Base-by-base conservation (phyloP, 2,329 filamentous ascomycete species). In the Aspergillus pseudotamarii region DNA sequence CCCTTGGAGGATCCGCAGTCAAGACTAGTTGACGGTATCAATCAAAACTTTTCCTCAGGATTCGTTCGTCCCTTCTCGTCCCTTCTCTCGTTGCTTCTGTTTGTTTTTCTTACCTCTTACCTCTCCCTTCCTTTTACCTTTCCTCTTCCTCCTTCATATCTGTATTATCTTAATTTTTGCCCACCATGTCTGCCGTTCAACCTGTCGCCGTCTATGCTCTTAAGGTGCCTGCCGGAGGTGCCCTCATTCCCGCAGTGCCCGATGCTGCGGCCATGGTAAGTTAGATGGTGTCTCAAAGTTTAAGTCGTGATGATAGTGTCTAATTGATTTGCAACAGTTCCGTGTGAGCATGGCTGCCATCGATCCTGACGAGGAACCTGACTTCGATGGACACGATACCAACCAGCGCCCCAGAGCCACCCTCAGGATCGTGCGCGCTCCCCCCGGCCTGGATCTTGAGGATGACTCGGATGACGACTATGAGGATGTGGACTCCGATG, bases 321-420 rank as follows among this genome's bases (percentile, higher is more conserved):
- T 41, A 5, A 28, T 36, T 57, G 4, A 16, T 26, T 2, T 48
- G 32, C 41, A 16, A 50, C 74, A 97, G 94, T 96, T 97, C 83
- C 93, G 93, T 78, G 93, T 99, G 76, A 98, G 94, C 74, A 99
- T 99, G 95, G 95, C 96, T 74, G 95, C 95, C 69, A 90, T 99
- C 78, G 94, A 99, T 78, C 95, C 95, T 63, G 93, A 88, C 74
- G 91, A 91, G 72, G 85, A 88, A 71, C 86, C 89, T 41, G 86
- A 92, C 78, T 84, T 84, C 63, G 88, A 85, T 62, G 85, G 86
- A 58, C 85, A 84, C 72, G 88, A 89, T 73, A 80, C 86, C 64
- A 86, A 86, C 72, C 79, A 81, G 62, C 80, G 88, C 66, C 86
- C 89, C 72, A 91, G 94, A 72, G 91, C 95, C 59, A 99, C 95